phyloP scores from a whole-genome alignment of 768 basidiomycete species.

The Crepidotus variabilis region DNA sequence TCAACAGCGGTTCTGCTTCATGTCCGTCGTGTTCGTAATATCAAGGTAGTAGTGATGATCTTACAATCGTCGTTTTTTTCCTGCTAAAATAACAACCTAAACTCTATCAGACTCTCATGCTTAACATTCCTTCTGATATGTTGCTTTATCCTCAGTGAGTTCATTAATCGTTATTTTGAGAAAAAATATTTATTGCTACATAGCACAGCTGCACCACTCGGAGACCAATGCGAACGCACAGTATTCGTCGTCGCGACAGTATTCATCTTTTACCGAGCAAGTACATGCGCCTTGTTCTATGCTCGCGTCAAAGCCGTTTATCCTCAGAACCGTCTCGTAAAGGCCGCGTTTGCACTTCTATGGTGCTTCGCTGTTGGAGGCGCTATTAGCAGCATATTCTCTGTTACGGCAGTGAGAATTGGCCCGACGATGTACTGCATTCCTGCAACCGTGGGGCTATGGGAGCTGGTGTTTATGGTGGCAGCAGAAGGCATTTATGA shows the following conservation, averaged over 20 bases:
- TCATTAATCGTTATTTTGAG: neutral
- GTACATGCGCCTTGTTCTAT: neutral
- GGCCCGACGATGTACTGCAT: neutral
- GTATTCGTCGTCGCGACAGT: neutral
- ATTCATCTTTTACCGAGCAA: neutral
- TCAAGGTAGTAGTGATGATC: neutral
- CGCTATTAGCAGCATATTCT: neutral
- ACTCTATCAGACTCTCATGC: neutral
- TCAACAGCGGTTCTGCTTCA: neutral
- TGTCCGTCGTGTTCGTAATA: neutral
- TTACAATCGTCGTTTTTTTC: neutral
- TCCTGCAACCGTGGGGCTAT: neutral
- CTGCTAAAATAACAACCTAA: neutral
- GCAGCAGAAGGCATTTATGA: neutral
- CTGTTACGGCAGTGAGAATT: neutral
- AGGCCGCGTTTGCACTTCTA: neutral
- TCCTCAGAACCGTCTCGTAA: neutral
- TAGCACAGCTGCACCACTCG: neutral
- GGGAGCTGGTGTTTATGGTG: neutral
- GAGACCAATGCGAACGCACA: neutral
- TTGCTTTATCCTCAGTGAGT: neutral
- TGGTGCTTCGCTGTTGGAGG: neutral
- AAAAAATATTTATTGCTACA: neutral
- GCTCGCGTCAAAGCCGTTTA: neutral
- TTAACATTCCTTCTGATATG: neutral